A percentile compares a stretch with the other conserved stretches of the same genome.
Conservation (phyloP, 371 early-diverging fungal genomes). For the Amoeboaphelidium protococcarum region DNA sequence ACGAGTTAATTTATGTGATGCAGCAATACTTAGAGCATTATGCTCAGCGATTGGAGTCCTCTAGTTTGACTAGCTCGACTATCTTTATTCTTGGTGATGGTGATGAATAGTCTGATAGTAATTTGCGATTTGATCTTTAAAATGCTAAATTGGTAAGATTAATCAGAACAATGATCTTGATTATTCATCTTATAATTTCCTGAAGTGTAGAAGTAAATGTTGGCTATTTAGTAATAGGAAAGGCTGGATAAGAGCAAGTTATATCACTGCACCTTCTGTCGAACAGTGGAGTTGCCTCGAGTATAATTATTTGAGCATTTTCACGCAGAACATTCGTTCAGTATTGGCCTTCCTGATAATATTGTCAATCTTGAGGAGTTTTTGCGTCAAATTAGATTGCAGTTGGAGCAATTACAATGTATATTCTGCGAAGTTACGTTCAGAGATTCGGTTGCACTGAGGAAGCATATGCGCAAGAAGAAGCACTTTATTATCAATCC, state of each 20-base stretch:
- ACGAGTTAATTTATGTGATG: too few species aligned
- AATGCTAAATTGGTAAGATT: neutral
- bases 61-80: too few species aligned
- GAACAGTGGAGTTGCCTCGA: neutral
- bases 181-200: neutral
- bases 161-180: neutral
- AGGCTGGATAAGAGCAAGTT: neutral
- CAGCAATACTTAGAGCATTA: too few species aligned
- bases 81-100: too few species aligned
- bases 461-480: neutral
- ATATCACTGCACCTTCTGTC: neutral
- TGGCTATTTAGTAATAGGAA: neutral
- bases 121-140: too few species aligned
- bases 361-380: neutral
- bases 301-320: neutral
- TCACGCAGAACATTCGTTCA: neutral
- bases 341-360: neutral
- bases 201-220: neutral
- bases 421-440: neutral
- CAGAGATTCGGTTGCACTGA: neutral
- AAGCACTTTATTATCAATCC: neutral
- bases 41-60: too few species aligned
- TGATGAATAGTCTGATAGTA: too few species aligned
- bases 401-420: neutral
- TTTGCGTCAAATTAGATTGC: neutral